Evolutionary conservation across 805 yeast species (phyloP).

Genomic region (Metschnikowia sp.): DNA sequence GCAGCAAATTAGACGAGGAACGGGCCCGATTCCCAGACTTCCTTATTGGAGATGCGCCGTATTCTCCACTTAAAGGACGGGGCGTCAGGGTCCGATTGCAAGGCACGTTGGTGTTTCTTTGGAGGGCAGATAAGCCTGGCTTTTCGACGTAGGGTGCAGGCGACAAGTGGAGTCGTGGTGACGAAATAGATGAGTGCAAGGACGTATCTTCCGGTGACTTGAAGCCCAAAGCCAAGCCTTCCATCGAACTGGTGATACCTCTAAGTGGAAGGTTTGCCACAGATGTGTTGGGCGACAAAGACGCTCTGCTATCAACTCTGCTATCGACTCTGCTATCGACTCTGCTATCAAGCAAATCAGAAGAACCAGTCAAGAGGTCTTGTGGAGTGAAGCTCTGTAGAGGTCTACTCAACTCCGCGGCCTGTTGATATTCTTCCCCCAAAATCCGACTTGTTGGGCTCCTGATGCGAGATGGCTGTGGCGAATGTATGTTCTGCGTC

Average conservation of each 20-base stretch:
- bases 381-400: slow-evolving; percentile 44
- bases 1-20: slow-evolving; percentile 10
- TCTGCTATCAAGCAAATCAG: not conserved
- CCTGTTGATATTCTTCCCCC: slow-evolving; percentile 15
- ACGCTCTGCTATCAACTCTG: slow-evolving; percentile 1
- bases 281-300: slow-evolving; percentile 13
- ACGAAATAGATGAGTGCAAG: slow-evolving; percentile 32
- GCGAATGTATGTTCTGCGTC: slow-evolving; percentile 24
- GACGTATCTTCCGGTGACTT: slow-evolving; percentile 20
- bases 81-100: slow-evolving; percentile 13
- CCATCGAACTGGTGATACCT: slow-evolving; percentile 25
- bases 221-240: slow-evolving; percentile 27
- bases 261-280: slow-evolving; percentile 9
- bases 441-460: slow-evolving; percentile 24
- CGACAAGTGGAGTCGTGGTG: slow-evolving; percentile 59
- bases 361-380: slow-evolving; percentile 30
- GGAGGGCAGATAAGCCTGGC: slow-evolving; percentile 61
- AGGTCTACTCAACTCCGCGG: slow-evolving; percentile 15
- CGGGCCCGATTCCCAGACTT: slow-evolving; percentile 31
- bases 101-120: slow-evolving; percentile 40
- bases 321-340: not conserved
- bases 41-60: slow-evolving; percentile 50
- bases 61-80: slow-evolving; percentile 5
- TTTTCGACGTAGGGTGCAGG: slow-evolving; percentile 45
- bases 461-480: slow-evolving; percentile 33